phyloP scores from a whole-genome alignment of 148 eudicot species.

The Chenopodium berlandieri region DNA sequence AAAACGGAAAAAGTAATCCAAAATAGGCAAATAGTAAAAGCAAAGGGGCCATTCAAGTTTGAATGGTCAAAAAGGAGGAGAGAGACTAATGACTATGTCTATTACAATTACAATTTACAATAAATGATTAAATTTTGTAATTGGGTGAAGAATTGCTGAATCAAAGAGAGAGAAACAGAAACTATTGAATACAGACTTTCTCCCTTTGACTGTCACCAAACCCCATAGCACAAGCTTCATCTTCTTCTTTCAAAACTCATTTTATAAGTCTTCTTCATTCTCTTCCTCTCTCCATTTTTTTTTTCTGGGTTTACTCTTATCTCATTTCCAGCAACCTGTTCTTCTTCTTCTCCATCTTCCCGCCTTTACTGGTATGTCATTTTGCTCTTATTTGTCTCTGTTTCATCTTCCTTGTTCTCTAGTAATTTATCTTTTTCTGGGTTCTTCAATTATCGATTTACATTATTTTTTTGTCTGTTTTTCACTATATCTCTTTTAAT shows the following conservation, averaged over 20 bases:
- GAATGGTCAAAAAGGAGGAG: slow-evolving; percentile 48
- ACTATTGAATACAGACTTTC: neutral
- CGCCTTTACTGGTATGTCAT: slow-evolving; percentile 19
- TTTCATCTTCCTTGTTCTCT: neutral
- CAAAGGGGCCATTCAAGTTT: slow-evolving; percentile 25
- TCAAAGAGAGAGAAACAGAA: neutral
- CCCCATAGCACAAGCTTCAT: slow-evolving; percentile 20
- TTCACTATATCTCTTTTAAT: too few species aligned
- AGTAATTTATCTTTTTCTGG: neutral
- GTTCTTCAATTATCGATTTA: too few species aligned
- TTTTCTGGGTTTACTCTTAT: too few species aligned
- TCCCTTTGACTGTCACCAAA: slow-evolving; percentile 45
- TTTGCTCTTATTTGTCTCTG: neutral
- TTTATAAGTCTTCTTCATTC: neutral
- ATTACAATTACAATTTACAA: too few species aligned
- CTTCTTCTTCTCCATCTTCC: neutral
- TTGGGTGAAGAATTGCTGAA: neutral
- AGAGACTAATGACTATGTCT: too few species aligned
- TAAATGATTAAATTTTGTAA: neutral
- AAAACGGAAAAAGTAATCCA: neutral
- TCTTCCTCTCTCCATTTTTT: neutral
- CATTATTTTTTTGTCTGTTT: too few species aligned
- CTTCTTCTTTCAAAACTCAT: neutral
- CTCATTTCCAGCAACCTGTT: neutral
- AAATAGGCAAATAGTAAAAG: slow-evolving; percentile 13